Evolutionary conservation across 257 asterid genomes (phyloP).

Genomic region (Solanum piurae): DNA sequence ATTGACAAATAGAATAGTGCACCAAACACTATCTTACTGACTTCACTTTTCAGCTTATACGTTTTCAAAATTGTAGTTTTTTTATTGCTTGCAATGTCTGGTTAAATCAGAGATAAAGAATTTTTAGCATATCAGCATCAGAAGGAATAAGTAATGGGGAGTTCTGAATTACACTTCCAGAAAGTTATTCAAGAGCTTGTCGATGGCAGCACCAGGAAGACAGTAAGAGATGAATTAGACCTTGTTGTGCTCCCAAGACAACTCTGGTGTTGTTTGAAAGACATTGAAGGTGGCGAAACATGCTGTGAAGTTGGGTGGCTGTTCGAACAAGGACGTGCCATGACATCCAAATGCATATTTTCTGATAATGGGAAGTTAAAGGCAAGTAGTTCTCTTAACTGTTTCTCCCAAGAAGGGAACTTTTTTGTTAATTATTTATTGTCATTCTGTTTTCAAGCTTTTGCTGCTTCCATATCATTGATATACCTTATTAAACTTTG

Average conservation of each 20-base stretch:
- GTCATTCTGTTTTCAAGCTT: background rate
- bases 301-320: constrained; percentile 79
- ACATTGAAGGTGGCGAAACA: constrained; percentile 17
- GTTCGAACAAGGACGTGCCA: constrained; percentile 45
- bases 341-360: constrained; percentile 63
- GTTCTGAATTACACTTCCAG: constrained; percentile 9
- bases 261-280: constrained; percentile 60
- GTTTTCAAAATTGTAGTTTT: background rate
- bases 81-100: background rate
- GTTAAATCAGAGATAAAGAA: background rate
- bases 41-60: background rate
- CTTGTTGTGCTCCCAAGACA: constrained; percentile 67
- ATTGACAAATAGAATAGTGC: background rate
- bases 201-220: constrained; percentile 15
- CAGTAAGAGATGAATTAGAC: constrained; percentile 29
- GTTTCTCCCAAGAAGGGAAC: background rate
- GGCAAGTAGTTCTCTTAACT: constrained; percentile 19
- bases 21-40: background rate
- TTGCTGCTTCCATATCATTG: background rate
- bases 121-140: background rate
- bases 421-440: background rate
- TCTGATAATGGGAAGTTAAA: constrained; percentile 37
- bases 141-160: background rate
- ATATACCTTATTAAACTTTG: background rate
- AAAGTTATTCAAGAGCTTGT: constrained; percentile 37